These are phyloP conservation scores for Selaginella moellendorffii DNA, from an alignment of 75 land plant species.

Conservation along the genomic window DNA sequence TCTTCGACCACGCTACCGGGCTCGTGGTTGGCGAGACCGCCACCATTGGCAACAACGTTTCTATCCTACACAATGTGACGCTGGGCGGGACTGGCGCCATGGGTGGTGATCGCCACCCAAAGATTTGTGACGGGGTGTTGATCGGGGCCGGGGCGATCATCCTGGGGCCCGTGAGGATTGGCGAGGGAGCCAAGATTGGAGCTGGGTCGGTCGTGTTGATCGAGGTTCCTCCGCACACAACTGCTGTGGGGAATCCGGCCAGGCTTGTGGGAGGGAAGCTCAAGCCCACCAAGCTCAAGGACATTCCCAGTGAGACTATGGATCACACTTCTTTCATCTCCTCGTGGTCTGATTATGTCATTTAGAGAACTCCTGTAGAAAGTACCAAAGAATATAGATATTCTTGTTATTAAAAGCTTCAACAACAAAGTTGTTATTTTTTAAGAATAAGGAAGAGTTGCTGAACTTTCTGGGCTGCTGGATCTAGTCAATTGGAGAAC, in stretches of 20 bases:
- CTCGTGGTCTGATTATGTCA: slow-evolving; percentile 42
- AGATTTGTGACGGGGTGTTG: slow-evolving; percentile 53
- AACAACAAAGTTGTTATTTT: no score
- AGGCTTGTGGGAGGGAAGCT: slow-evolving; percentile 42
- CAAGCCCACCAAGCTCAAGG: slow-evolving; percentile 28
- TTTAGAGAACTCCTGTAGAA: no score
- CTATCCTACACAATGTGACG: slow-evolving; percentile 54
- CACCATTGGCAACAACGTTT: slow-evolving; percentile 46
- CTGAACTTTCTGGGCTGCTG: no score
- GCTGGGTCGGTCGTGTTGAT: slow-evolving; percentile 51
- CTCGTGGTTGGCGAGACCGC: slow-evolving; percentile 48
- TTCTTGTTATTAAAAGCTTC: no score
- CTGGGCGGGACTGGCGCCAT: slow-evolving; percentile 46
- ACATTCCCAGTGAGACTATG: slow-evolving; percentile 46
- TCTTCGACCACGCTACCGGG: slow-evolving; percentile 55
- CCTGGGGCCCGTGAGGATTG: slow-evolving; percentile 42
- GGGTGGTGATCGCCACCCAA: slow-evolving; percentile 46
- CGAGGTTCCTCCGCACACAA: slow-evolving; percentile 50
- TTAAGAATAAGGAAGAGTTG: no score
- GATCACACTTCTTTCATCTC: slow-evolving; percentile 44
- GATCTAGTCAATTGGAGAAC: no score
- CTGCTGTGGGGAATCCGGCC: slow-evolving; percentile 66
- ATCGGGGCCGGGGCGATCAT: slow-evolving; percentile 65
- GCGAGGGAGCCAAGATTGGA: slow-evolving; percentile 65
- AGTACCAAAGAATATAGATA: no score